A percentile compares a stretch with the other conserved stretches of the same genome.
Conservation (phyloP, 2,329 filamentous ascomycete species). For the Penicillium glabrum region DNA sequence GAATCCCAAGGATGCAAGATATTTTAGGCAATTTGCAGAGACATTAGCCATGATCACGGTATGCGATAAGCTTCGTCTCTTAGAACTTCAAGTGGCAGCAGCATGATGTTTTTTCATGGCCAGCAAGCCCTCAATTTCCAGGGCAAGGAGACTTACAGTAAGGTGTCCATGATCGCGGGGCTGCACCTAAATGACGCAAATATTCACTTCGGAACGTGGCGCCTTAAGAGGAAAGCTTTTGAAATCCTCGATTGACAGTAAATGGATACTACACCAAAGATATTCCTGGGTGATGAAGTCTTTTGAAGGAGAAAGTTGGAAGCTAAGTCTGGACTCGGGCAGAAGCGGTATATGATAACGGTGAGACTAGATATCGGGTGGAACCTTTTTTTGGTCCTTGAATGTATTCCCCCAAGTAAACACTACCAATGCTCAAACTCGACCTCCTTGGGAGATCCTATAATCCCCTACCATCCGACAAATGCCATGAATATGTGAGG, state of each 20-base stretch:
- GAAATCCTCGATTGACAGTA: not conserved
- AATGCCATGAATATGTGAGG: too few relatives aligned
- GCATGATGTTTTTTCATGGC: not conserved
- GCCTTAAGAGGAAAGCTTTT: not conserved
- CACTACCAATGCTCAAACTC: not conserved
- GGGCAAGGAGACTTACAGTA: slow-evolving; percentile 41
- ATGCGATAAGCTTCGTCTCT: not conserved
- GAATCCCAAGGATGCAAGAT: not conserved
- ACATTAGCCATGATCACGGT: not conserved
- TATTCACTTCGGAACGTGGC: not conserved
- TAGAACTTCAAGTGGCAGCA: not conserved
- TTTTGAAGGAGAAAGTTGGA: not conserved
- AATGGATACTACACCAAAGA: not conserved
- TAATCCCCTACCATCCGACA: not conserved
- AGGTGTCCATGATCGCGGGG: slow-evolving; percentile 46
- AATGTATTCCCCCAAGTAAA: not conserved
- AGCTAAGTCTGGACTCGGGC: not conserved
- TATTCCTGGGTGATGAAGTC: not conserved
- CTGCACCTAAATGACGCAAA: slow-evolving; percentile 6
- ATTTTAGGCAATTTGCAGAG: not conserved
- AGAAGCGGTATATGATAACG: slow-evolving; percentile 1
- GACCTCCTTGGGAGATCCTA: not conserved
- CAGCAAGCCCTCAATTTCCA: not conserved
- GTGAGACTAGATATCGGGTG: slow-evolving; percentile 5
- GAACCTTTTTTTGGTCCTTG: not conserved